Percentiles rank a stretch among this genome's conserved stretches.
These are phyloP conservation scores for Colletotrichum costaricense DNA, from an alignment of 2,329 filamentous ascomycete species.

Conservation along the genomic window DNA sequence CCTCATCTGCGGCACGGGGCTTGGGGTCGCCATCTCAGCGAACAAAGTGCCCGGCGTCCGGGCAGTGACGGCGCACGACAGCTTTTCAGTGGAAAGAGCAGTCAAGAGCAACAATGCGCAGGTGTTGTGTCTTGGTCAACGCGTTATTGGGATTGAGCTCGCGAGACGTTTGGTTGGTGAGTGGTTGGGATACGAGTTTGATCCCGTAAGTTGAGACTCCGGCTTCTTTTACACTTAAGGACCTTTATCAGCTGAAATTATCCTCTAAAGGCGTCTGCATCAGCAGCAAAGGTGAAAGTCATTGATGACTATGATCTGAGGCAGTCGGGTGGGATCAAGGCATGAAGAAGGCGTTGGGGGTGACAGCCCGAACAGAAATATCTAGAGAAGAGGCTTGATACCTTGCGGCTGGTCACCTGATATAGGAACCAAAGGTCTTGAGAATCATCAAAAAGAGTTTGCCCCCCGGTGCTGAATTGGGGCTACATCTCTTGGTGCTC, in stretches of 20 bases:
- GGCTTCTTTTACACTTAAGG: not conserved
- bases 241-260: not conserved
- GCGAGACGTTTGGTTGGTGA: conserved; percentile 81
- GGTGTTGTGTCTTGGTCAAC: conserved; percentile 86
- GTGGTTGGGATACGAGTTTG: conserved; percentile 88
- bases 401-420: too few species aligned
- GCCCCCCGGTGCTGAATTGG: too few species aligned
- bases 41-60: conserved; percentile 88
- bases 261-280: conserved; percentile 43
- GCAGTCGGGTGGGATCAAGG: not conserved
- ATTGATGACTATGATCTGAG: conserved; percentile 35
- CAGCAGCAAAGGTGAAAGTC: conserved; percentile 58
- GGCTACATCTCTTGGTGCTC: too few species aligned
- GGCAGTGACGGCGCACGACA: conserved; percentile 88
- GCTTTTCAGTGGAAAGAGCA: conserved; percentile 83
- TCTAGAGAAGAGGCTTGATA: too few species aligned
- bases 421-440: too few species aligned
- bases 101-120: conserved; percentile 90
- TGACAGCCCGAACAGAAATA: too few species aligned
- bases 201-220: conserved; percentile 63
- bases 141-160: conserved; percentile 85
- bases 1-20: conserved; percentile 85
- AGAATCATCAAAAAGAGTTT: too few species aligned
- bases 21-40: conserved; percentile 86
- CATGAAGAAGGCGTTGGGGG: too few species aligned